phyloP scores from a whole-genome alignment of 2,329 filamentous ascomycete species.

The Exophiala xenobiotica region DNA sequence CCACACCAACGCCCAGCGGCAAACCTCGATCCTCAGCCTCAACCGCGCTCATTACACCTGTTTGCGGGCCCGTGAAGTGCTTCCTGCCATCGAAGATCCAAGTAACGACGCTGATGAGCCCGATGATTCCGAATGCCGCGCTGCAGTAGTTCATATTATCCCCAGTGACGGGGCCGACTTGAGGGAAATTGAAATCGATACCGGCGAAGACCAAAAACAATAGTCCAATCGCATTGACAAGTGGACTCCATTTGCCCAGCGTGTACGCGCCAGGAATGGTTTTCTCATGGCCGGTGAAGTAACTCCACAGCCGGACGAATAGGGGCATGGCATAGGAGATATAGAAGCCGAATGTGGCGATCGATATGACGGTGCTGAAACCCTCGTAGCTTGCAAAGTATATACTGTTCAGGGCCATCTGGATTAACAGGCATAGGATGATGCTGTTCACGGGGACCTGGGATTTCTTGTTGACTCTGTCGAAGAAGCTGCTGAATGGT shows the following conservation, averaged over 20 bases:
- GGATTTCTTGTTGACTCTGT: constrained; percentile 40
- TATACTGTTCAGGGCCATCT: constrained; percentile 55
- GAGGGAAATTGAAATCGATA: constrained; percentile 59
- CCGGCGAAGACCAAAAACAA: constrained; percentile 54
- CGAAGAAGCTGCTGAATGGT: constrained; percentile 44
- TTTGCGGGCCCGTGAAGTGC: constrained; percentile 26
- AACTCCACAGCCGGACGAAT: constrained; percentile 50
- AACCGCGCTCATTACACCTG: constrained; percentile 11
- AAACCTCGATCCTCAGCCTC: constrained; percentile 4
- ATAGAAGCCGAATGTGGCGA: constrained; percentile 59
- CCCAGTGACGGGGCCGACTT: constrained; percentile 49
- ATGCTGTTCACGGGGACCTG: constrained; percentile 47
- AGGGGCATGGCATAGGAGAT: constrained; percentile 59
- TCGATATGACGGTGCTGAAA: constrained; percentile 57
- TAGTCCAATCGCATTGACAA: constrained; percentile 52
- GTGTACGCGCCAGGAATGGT: constrained; percentile 42
- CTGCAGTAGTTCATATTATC: constrained; percentile 57
- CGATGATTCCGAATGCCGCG: constrained; percentile 56
- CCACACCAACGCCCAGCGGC: background rate
- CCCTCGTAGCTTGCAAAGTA: constrained; percentile 57
- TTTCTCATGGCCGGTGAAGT: constrained; percentile 45
- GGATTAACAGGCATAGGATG: constrained; percentile 53
- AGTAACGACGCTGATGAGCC: constrained; percentile 42
- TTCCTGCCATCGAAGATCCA: constrained; percentile 41
- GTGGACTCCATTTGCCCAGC: constrained; percentile 46